Evolutionary conservation across 441 rosid species (phyloP), one percentile per base, ranked within the genome.

Genomic region (Erodium chrysanthum): DNA sequence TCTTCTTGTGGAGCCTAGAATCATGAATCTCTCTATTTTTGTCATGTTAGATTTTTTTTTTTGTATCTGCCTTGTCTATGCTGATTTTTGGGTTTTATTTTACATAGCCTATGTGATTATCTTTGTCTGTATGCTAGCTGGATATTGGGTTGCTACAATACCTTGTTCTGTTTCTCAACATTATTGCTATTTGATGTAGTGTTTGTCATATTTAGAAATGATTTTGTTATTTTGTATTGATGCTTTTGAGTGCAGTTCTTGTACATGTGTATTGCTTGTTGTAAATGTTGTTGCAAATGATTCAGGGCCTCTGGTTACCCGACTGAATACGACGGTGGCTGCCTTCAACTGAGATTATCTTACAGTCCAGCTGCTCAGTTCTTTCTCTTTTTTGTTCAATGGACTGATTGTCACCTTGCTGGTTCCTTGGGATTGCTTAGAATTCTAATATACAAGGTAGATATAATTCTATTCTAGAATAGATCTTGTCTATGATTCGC

Each of bases 361-460:
- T 91, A 89, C 80, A 88, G 97, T 71, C 95, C 97, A 1, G 92
- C 89, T 14, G 98, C 98, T 69, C 91, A 83, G 60, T 71, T 88
- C 70, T 84, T 94, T 64, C 88, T 94, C 64, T 91, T 91, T 78
- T 93, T 94, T 66, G 84, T 91, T 69, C 98, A 88, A 70, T 94
- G 98, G 98, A 89, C 96, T 7, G 96, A 88, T 76, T 94, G 93
- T 72, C 86, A 85, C 72, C 87, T 94, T 46, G 96, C 96, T 0
- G 93, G 94, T 68, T 79, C 93, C 62, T 81, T 94, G 66, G 98
- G 97, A 8, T 79, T 94, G 78, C 97, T 94, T 68, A 83, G 96
- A 74, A 83, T 94, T 72, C 90, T 91, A 64, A 85, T 94, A 60
- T 89, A 82, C 68, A 93, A 93, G 95, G 97, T 88, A 65, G 54